A percentile compares a stretch with the other conserved stretches of the same genome.
phyloP scores from a whole-genome alignment of 78 protist species.

The Polysphondylium violaceum region DNA sequence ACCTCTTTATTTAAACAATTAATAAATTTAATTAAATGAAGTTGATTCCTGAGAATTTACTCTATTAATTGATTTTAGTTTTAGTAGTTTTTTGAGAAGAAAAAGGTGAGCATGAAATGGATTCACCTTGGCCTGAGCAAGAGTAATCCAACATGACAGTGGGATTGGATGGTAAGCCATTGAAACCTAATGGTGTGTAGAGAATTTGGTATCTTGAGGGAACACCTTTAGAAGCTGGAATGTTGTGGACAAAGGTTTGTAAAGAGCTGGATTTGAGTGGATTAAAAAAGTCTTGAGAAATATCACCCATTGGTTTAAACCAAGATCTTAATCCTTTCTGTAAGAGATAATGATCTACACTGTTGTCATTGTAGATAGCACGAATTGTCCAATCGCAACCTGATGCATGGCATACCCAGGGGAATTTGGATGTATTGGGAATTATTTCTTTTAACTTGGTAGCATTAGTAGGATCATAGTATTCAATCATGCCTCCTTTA shows the following conservation, averaged over 20 bases:
- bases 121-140: not conserved
- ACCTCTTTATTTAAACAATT: too few relatives aligned
- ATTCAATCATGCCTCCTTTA: not conserved
- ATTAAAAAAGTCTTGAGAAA: not conserved
- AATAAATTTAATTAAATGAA: too few relatives aligned
- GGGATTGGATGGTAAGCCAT: not conserved
- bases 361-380: slow-evolving; percentile 2
- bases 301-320: not conserved
- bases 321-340: slow-evolving; percentile 23
- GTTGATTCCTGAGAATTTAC: too few relatives aligned
- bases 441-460: not conserved
- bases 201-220: not conserved
- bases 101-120: not conserved
- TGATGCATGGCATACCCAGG: slow-evolving; percentile 19
- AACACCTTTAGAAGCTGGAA: not conserved
- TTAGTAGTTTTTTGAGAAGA: too few relatives aligned
- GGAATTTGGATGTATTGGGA: not conserved
- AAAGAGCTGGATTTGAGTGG: not conserved
- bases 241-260: not conserved
- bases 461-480: slow-evolving; percentile 4
- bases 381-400: slow-evolving; percentile 64
- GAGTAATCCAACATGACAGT: not conserved
- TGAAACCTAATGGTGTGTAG: not conserved
- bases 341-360: not conserved
- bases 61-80: too few relatives aligned